phyloP scores from a whole-genome alignment of 139 green algal species.

The Chlamydomonas applanata region DNA sequence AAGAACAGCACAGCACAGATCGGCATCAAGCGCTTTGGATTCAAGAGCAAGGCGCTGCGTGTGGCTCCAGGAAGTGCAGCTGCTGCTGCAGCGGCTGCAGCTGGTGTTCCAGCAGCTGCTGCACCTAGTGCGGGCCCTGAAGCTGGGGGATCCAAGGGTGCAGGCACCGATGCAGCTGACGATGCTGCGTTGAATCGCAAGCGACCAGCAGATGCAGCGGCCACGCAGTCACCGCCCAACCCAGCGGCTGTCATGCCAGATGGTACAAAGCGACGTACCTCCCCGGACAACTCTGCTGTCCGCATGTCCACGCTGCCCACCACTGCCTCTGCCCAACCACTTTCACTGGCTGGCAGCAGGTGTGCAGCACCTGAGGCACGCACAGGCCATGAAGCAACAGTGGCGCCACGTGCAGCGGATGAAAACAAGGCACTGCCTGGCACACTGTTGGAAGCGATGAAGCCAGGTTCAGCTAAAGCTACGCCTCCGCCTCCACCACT shows the following conservation, averaged over 20 bases:
- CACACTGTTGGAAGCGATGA: no score
- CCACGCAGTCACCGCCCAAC: slow-evolving; percentile 22
- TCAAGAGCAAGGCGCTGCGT: slow-evolving; percentile 40
- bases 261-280: slow-evolving; percentile 37
- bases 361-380: not conserved
- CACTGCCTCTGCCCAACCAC: not conserved
- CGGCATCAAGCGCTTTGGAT: slow-evolving; percentile 35
- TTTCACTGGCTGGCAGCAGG: not conserved
- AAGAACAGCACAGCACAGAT: slow-evolving; percentile 6
- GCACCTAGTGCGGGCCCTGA: not conserved
- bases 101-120: not conserved
- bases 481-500: not conserved
- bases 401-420: not conserved
- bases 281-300: slow-evolving; percentile 13
- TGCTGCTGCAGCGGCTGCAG: not conserved
- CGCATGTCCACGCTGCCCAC: not conserved
- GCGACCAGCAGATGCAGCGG: slow-evolving; percentile 43
- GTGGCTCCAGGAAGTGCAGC: slow-evolving; percentile 7
- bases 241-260: slow-evolving; percentile 25
- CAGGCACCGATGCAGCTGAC: not conserved
- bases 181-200: slow-evolving; percentile 27
- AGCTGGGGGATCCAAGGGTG: not conserved
- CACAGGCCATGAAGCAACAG: not conserved
- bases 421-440: slow-evolving; percentile 7
- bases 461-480: not conserved